Conservation (phyloP, 2,329 filamentous ascomycete genomes). For the Talaromyces sp. region DNA sequence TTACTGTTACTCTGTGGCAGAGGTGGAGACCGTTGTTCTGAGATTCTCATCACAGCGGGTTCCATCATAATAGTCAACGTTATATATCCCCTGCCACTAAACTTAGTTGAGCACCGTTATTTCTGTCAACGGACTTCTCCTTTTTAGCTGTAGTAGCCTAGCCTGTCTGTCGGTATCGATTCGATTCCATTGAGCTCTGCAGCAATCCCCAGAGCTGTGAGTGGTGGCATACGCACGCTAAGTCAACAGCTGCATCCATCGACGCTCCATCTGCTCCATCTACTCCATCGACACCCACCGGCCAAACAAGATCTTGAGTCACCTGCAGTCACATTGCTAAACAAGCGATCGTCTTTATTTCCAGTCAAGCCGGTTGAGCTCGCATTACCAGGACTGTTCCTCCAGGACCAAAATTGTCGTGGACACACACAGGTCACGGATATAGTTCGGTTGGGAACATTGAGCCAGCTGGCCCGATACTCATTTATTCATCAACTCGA, state of each 20-base stretch:
- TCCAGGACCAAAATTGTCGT: neutral
- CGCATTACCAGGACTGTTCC: neutral
- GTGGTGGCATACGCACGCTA: constrained; percentile 20
- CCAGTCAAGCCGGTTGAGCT: neutral
- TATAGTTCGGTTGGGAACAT: too few relatives aligned
- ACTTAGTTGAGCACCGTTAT: neutral
- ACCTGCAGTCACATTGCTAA: neutral
- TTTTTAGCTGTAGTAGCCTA: constrained; percentile 10
- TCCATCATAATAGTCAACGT: neutral
- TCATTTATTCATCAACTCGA: neutral
- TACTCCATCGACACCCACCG: neutral
- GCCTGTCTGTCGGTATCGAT: constrained; percentile 21
- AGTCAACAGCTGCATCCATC: neutral
- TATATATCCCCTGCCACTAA: constrained; percentile 4
- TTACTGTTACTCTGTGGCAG: neutral
- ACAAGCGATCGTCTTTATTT: neutral
- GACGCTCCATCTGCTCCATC: neutral
- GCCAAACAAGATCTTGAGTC: neutral
- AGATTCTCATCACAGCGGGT: neutral
- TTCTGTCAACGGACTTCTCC: neutral
- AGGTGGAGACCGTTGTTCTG: neutral
- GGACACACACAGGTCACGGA: neutral
- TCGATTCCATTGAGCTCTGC: constrained; percentile 25
- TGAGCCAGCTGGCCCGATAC: neutral
- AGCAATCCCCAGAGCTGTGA: constrained; percentile 26